phyloP scores from a whole-genome alignment of 2,329 filamentous ascomycete genomes.

The Periconia digitata region DNA sequence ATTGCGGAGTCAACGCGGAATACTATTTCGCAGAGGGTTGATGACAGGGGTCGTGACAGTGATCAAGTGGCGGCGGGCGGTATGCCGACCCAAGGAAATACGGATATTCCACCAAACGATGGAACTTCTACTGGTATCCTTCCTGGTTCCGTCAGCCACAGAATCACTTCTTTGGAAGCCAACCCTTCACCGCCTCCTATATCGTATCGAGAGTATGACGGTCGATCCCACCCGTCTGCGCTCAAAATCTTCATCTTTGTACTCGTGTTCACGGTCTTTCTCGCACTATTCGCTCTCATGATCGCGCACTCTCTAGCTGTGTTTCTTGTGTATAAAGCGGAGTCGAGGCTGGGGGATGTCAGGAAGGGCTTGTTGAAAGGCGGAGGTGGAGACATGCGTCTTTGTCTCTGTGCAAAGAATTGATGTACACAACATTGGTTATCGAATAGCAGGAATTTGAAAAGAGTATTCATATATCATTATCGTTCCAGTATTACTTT shows the following conservation, averaged over 20 bases:
- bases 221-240: neutral
- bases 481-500: neutral
- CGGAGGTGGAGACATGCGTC: conserved; percentile 32
- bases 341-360: conserved; percentile 26
- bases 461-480: neutral
- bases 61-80: no score
- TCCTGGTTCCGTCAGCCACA: no score
- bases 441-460: no score
- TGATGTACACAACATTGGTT: neutral
- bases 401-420: conserved; percentile 29
- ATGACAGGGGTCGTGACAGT: no score
- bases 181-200: no score
- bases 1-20: neutral
- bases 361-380: conserved; percentile 23
- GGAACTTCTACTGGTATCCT: no score
- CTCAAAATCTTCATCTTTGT: conserved; percentile 8
- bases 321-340: conserved; percentile 34
- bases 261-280: conserved; percentile 14
- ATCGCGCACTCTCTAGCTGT: conserved; percentile 28
- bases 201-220: no score
- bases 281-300: conserved; percentile 24
- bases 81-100: no score
- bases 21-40: neutral
- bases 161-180: no score
- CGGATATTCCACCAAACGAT: no score